A percentile compares a stretch with the other conserved stretches of the same genome.
Evolutionary conservation across 169 alveolate genomes (phyloP).

Genomic region (Eimeria tenella): DNA sequence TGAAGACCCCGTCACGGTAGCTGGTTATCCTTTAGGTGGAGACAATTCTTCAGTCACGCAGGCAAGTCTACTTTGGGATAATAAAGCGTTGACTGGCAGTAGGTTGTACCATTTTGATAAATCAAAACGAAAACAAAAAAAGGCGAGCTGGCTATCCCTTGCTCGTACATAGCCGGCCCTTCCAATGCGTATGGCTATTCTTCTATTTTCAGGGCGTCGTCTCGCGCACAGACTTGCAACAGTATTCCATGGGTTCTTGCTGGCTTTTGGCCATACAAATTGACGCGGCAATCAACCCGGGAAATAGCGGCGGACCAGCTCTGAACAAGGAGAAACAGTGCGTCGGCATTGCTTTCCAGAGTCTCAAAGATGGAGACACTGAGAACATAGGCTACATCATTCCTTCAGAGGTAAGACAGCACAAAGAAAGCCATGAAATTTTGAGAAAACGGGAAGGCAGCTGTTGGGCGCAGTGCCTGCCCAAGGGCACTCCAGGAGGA

Average conservation of each 20-base stretch:
- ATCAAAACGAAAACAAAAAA: no score
- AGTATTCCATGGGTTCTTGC: constrained; percentile 81
- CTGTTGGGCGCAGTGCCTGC: no score
- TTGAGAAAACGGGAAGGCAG: no score
- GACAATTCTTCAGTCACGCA: constrained; percentile 83
- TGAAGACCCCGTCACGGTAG: constrained; percentile 82
- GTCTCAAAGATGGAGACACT: constrained; percentile 82
- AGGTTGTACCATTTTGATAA: no score
- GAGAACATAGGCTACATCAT: constrained; percentile 84
- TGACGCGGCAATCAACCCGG: constrained; percentile 88
- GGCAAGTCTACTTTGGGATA: background rate
- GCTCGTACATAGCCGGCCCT: no score
- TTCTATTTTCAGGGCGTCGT: background rate
- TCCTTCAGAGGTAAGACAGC: constrained; percentile 74
- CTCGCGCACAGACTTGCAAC: constrained; percentile 80
- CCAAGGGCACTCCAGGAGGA: no score
- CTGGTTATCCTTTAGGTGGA: constrained; percentile 81
- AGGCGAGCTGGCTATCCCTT: no score
- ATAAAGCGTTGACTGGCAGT: no score
- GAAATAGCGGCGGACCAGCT: constrained; percentile 87
- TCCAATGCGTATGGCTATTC: background rate
- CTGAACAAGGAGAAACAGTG: constrained; percentile 79
- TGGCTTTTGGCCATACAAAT: constrained; percentile 83
- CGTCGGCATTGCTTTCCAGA: constrained; percentile 84
- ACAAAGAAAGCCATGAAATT: background rate